phyloP scores from a whole-genome alignment of 176 grass and related monocot genomes.

The Rhynchospora tenuis region DNA sequence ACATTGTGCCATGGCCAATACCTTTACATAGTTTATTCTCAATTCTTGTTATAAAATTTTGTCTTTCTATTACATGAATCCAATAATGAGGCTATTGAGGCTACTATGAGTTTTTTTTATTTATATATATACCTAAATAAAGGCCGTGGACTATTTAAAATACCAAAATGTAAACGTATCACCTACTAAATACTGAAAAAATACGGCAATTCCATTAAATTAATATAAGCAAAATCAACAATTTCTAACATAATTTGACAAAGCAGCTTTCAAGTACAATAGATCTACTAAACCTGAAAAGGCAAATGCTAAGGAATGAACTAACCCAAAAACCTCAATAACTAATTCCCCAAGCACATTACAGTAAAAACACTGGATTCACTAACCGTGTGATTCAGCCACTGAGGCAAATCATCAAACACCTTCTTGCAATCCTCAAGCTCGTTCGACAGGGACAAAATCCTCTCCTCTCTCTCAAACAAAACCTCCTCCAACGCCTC shows the following conservation, averaged over 20 bases:
- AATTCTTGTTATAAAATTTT: neutral
- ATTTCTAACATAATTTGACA: neutral
- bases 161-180: neutral
- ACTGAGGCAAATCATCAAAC: slow-evolving; percentile 29
- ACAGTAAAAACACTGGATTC: neutral
- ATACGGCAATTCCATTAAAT: neutral
- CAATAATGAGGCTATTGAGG: neutral
- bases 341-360: neutral
- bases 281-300: neutral
- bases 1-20: neutral
- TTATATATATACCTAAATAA: neutral
- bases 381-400: slow-evolving; percentile 23
- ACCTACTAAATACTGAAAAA: neutral
- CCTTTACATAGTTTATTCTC: neutral
- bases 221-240: neutral
- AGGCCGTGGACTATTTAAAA: neutral
- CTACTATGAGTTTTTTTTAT: neutral
- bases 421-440: slow-evolving; percentile 30
- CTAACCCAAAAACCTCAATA: neutral
- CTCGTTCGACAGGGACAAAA: slow-evolving; percentile 21
- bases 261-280: neutral
- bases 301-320: neutral
- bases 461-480: slow-evolving; percentile 20
- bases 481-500: slow-evolving; percentile 43
- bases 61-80: neutral